phyloP scores from a whole-genome alignment of 305 asterid species.

The Plantago lanceolata region DNA sequence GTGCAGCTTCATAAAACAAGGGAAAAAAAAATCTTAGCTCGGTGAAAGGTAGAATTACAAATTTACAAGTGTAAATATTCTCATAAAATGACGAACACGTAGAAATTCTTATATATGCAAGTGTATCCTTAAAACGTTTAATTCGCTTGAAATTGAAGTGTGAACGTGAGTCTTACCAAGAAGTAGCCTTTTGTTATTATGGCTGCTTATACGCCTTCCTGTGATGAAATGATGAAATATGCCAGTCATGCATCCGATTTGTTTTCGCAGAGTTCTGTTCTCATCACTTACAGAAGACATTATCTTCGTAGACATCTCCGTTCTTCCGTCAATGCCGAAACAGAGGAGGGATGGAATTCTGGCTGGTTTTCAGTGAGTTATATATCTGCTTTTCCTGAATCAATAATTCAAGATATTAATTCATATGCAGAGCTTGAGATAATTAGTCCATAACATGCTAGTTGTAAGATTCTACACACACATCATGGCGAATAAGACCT shows the following conservation, averaged over 20 bases:
- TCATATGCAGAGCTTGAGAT: not conserved
- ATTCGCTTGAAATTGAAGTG: slow-evolving; percentile 1
- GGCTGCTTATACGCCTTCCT: slow-evolving; percentile 46
- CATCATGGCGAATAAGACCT: slow-evolving; percentile 6
- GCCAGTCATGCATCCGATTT: slow-evolving; percentile 92
- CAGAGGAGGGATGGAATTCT: slow-evolving; percentile 14
- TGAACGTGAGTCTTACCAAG: slow-evolving; percentile 39
- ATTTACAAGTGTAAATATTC: not conserved
- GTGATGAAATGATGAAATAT: slow-evolving; percentile 68
- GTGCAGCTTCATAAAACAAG: slow-evolving; percentile 43
- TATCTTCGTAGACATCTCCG: slow-evolving; percentile 48
- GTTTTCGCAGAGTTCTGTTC: slow-evolving; percentile 59
- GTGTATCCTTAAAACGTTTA: not conserved
- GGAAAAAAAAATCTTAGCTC: slow-evolving; percentile 24
- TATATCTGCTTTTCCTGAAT: slow-evolving; percentile 23
- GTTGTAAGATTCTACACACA: slow-evolving; percentile 24
- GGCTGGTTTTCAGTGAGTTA: slow-evolving; percentile 20
- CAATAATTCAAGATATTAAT: slow-evolving; percentile 21
- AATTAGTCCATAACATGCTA: slow-evolving; percentile 14
- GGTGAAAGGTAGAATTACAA: not conserved
- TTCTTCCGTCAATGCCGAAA: slow-evolving; percentile 19
- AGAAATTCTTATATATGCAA: not conserved
- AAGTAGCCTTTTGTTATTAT: slow-evolving; percentile 53
- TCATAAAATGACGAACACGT: not conserved
- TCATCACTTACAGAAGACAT: slow-evolving; percentile 46